phyloP scores from a whole-genome alignment of 108 stramenopile species.

The Asterionellopsis glacialis region DNA sequence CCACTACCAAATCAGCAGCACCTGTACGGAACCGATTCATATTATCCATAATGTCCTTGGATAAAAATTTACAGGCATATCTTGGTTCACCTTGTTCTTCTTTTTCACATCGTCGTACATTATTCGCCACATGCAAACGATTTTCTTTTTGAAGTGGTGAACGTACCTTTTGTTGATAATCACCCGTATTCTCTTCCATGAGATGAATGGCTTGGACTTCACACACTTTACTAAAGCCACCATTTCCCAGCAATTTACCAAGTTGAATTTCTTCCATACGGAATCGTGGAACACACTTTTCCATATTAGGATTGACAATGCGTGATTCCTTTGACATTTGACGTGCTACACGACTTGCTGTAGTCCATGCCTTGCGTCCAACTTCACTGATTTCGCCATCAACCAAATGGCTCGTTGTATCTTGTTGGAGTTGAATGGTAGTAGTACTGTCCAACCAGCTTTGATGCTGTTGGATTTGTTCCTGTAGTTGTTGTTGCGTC shows the following conservation, averaged over 20 bases:
- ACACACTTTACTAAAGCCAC: constrained; percentile 79
- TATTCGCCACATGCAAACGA: constrained; percentile 34
- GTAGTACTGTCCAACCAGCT: too few species aligned
- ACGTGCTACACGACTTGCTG: constrained; percentile 51
- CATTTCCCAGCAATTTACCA: constrained; percentile 61
- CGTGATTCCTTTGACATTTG: constrained; percentile 52
- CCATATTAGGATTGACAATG: constrained; percentile 52
- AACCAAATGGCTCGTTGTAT: background rate
- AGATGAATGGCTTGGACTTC: constrained; percentile 48
- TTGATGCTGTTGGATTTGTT: too few species aligned
- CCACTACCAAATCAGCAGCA: constrained; percentile 62
- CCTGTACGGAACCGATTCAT: constrained; percentile 60
- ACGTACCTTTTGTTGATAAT: constrained; percentile 46
- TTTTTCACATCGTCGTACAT: constrained; percentile 31
- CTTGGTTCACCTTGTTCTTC: constrained; percentile 44
- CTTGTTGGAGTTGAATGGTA: constrained; percentile 1
- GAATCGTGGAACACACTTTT: constrained; percentile 62
- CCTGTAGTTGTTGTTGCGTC: too few species aligned
- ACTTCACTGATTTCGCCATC: constrained; percentile 26
- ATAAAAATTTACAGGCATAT: constrained; percentile 66
- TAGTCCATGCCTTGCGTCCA: constrained; percentile 50
- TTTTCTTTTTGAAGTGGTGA: constrained; percentile 45
- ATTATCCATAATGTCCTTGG: constrained; percentile 42
- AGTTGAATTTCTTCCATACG: constrained; percentile 49
- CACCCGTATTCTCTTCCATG: constrained; percentile 22